Evolutionary conservation across 371 early-diverging fungal species (phyloP), one percentile per base, ranked within the genome.

Genomic region (Mucor lusitanicus): DNA sequence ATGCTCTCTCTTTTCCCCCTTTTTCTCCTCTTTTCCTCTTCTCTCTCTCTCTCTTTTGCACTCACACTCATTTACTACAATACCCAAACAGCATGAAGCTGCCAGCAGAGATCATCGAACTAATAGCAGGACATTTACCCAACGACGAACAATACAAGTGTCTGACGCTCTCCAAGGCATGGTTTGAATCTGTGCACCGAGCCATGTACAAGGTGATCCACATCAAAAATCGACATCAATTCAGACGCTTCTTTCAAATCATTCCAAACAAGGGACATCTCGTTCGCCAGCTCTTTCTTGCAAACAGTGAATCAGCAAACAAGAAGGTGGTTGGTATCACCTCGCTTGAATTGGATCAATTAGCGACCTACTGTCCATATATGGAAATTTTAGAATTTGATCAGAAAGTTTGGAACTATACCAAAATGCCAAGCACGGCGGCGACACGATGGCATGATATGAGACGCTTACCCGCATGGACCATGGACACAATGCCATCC

Each of bases 341-440:
- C 17, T 40, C 44, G 2, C 11, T 40, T 21, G 67, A 67, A 55
- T 44, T 67, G 13, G 46, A 67, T 61, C 61, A 67, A 56, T 46
- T 67, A 56, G 42, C 44, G 2, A 13, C 12, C 3, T 17, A 27
- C 15, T 67, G 67, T 35, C 61, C 67, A 9, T 61, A 44, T 55
- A 35, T 67, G 37, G 67, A 67, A 44, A 33, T 35, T 44, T 50
- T 67, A 32, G 55, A 67, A 25, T 67, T 67, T 44, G 54, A 61
- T 44, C 56, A 60, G 19, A 25, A 32, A 40, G 1, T 65, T 33
- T 65, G 65, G 65, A 65, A 65, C 2, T 65, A 65, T n/a, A 58
- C 46, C 33, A 13, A 33, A 27, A 17, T 25, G 6, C 15, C 42
- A 39, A 40, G 17, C 12, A 59, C 7, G 2, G 35, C 7, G 15